Evolutionary conservation across 1,284 basidiomycete genomes (phyloP), one percentile per base, ranked within the genome.

Genomic region (Psilocybe mexicana): DNA sequence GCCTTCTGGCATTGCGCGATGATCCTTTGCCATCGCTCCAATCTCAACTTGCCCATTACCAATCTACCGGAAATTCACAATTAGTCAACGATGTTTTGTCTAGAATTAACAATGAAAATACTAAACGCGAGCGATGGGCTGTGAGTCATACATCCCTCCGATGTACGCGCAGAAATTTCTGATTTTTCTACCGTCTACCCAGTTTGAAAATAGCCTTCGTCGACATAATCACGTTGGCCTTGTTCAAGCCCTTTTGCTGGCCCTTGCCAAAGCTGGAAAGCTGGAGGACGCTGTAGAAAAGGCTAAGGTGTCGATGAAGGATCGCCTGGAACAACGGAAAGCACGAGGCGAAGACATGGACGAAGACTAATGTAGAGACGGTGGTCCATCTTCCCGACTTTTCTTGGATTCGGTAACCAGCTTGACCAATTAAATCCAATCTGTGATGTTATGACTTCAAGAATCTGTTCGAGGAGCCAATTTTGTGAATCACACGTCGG

Each of bases 181-280:
- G 43, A n/a, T 49, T 57, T 51, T 48, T 46, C 55, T 60, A 44
- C 47, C 38, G 23, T 60, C 54, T 50, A 55, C 4, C 28, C 64
- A 92, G 88, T 92, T 93, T 63, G 90, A 93, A 72, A 93, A 93
- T 72, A 86, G 88, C 60, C 76, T 93, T 43, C 81, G 92, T 45
- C 77, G 85, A 67, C 92, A 94, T 69, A 94, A 94, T 67, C 90
- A 93, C 69, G 80, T 93, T 46, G 90, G 93, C 30, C 76, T 94
- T 25, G 82, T 87, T 4, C 88, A 93, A 65, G 86, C 84, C 0
- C 73, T 94, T 23, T 74, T 92, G 12, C 69, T 83, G 33, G 84
- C 83, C 24, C 77, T 93, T 43, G 90, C 89, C 23, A 88, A 87
- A 66, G 79, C 80, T 3, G 87, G 85, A 0, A 80, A 72, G 61